Percentiles rank a stretch among this genome's conserved stretches.
Evolutionary conservation across 805 yeast genomes (phyloP).

Genomic region (Brettanomyces naardenensis): DNA sequence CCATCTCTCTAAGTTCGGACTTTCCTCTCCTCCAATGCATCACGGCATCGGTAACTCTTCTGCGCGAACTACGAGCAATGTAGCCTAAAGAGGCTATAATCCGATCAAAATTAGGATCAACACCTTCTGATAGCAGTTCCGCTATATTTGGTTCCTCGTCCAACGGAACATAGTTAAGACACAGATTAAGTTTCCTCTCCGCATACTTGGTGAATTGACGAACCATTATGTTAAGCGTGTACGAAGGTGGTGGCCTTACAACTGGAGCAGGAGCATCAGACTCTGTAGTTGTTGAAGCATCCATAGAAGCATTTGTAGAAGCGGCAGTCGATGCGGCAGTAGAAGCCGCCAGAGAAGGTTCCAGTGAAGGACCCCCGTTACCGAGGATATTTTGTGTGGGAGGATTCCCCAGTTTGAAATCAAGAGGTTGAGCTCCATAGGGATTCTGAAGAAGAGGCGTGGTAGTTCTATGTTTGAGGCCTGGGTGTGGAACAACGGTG

Average conservation of each 20-base stretch:
- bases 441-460: no score
- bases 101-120: slow-evolving; percentile 79
- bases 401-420: no score
- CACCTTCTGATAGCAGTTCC: slow-evolving; percentile 75
- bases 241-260: slow-evolving; percentile 44
- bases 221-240: slow-evolving; percentile 87
- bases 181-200: slow-evolving; percentile 72
- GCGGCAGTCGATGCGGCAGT: no score
- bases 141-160: slow-evolving; percentile 73
- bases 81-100: slow-evolving; percentile 82
- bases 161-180: slow-evolving; percentile 55
- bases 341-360: no score
- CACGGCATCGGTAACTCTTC: slow-evolving; percentile 93
- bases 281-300: background rate
- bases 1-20: slow-evolving; percentile 71
- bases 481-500: no score
- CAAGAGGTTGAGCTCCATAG: no score
- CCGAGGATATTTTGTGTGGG: no score
- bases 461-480: no score
- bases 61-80: slow-evolving; percentile 83
- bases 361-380: no score
- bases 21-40: slow-evolving; percentile 98
- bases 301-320: no score
- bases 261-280: background rate
- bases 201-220: slow-evolving; percentile 94